phyloP scores from a whole-genome alignment of 2,329 filamentous ascomycete genomes.

The Alternaria viburni region DNA sequence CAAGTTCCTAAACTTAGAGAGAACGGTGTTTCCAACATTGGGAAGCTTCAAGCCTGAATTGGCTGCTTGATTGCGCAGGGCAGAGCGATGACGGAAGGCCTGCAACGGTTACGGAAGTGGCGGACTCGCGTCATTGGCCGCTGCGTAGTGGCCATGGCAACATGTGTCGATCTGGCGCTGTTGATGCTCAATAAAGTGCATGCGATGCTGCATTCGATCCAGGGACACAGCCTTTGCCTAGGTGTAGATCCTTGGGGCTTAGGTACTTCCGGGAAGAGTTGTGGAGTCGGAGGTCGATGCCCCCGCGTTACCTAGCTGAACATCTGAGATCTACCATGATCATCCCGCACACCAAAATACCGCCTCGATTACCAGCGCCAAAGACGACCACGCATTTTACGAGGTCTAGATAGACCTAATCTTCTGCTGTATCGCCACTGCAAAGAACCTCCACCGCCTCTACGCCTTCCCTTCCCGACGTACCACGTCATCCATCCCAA shows the following conservation, averaged over 20 bases:
- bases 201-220: background rate
- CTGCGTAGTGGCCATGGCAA: background rate
- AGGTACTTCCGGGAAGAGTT: background rate
- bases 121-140: conserved; percentile 9
- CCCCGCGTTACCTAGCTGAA: background rate
- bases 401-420: background rate
- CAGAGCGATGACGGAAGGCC: conserved; percentile 12
- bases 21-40: conserved; percentile 1
- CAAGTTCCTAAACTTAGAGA: background rate
- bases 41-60: conserved; percentile 3
- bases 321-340: background rate
- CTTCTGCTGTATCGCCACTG: background rate
- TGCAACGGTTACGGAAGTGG: conserved; percentile 14
- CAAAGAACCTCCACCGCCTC: background rate
- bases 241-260: background rate
- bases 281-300: background rate
- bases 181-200: background rate
- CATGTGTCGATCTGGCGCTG: background rate
- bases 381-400: background rate
- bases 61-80: conserved; percentile 6
- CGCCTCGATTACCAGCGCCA: background rate
- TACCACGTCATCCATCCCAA: background rate
- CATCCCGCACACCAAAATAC: background rate
- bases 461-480: background rate
- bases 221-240: background rate